Evolutionary conservation across 306 rosid genomes (phyloP).

Genomic region (Rosa chinensis): DNA sequence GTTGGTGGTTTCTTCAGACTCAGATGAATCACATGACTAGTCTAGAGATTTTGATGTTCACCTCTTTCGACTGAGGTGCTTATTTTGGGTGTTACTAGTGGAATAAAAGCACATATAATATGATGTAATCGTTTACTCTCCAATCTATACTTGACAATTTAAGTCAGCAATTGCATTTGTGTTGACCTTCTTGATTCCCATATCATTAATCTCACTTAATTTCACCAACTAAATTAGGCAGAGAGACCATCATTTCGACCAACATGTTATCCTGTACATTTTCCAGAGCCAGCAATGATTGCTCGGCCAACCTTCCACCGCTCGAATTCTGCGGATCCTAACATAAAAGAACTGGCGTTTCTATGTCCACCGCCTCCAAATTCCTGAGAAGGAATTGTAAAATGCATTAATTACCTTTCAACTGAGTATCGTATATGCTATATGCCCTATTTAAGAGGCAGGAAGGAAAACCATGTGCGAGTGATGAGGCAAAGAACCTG

Average conservation of each 20-base stretch:
- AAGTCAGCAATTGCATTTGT: not conserved
- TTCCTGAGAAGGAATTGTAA: slow-evolving; percentile 40
- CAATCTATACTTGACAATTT: not conserved
- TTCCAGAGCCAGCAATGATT: not conserved
- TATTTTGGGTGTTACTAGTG: slow-evolving; percentile 37
- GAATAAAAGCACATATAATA: slow-evolving; percentile 14
- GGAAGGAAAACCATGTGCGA: not conserved
- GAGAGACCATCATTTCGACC: not conserved
- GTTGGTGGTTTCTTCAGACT: slow-evolving; percentile 57
- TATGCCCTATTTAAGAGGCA: not conserved
- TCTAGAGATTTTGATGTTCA: slow-evolving; percentile 36
- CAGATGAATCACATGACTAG: slow-evolving; percentile 20
- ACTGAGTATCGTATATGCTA: not conserved
- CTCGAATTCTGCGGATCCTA: slow-evolving; percentile 52
- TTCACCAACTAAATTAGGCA: not conserved
- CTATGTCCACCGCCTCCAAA: slow-evolving; percentile 89
- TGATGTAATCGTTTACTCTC: not conserved
- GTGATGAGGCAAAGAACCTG: slow-evolving; percentile 43
- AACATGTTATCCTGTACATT: not conserved
- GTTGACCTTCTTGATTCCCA: not conserved
- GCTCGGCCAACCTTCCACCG: slow-evolving; percentile 58
- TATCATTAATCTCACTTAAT: not conserved
- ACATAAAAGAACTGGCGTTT: slow-evolving; percentile 77
- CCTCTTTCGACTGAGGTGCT: slow-evolving; percentile 41
- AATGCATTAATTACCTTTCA: slow-evolving; percentile 7